Percentiles rank a stretch among this genome's conserved stretches.
phyloP scores from a whole-genome alignment of 2,329 filamentous ascomycete species.

The Hirsutella minnesotensis region DNA sequence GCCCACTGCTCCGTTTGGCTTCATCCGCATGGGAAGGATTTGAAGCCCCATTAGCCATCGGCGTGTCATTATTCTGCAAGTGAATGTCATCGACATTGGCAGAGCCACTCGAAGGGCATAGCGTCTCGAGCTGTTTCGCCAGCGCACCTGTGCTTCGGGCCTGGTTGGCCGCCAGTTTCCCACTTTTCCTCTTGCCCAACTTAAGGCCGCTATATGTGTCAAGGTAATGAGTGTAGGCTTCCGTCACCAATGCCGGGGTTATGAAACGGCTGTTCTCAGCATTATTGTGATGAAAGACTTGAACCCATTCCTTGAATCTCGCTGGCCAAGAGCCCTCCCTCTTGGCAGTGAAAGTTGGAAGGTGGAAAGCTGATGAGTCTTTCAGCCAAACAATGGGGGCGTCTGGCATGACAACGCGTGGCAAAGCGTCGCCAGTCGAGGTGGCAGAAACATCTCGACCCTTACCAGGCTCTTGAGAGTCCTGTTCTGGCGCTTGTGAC shows the following conservation, averaged over 20 bases:
- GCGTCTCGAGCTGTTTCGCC: conserved; percentile 9
- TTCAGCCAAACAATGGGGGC: conserved; percentile 11
- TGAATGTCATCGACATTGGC: too few species aligned
- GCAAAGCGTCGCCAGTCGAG: neutral
- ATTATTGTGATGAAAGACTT: conserved; percentile 18
- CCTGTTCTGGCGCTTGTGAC: neutral
- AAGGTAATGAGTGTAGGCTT: conserved; percentile 19
- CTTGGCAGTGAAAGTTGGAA: conserved; percentile 15
- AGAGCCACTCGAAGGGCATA: conserved; percentile 3
- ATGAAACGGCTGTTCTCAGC: conserved; percentile 9
- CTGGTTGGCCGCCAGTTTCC: conserved; percentile 17
- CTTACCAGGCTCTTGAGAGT: neutral
- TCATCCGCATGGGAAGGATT: too few species aligned
- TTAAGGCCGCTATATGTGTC: conserved; percentile 18
- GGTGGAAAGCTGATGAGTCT: conserved; percentile 11
- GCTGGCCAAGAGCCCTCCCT: conserved; percentile 20
- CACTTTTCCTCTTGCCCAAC: conserved; percentile 17
- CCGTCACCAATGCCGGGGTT: conserved; percentile 11
- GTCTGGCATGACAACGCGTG: conserved; percentile 9
- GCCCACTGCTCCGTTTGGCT: too few species aligned
- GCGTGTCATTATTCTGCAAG: too few species aligned
- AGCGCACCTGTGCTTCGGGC: conserved; percentile 14
- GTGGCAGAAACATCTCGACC: neutral
- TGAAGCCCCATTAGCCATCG: too few species aligned
- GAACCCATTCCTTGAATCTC: conserved; percentile 23